Conservation (phyloP, 352 stramenopile genomes). For the Plasmopara viticola region DNA sequence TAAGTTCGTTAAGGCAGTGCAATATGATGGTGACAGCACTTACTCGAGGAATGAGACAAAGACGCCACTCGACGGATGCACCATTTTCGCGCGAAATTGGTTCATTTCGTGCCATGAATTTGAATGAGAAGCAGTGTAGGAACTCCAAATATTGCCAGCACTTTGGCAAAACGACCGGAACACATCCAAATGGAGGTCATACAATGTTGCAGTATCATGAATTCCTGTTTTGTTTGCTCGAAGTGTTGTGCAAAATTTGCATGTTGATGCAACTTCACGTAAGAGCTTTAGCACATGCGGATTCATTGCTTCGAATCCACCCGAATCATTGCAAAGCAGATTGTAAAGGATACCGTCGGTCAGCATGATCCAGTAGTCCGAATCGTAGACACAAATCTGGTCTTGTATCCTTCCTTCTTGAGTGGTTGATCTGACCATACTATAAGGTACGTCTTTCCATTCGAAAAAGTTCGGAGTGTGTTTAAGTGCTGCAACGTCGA, state of each 20-base stretch:
- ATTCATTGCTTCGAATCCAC: constrained; percentile 50
- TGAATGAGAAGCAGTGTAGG: constrained; percentile 10
- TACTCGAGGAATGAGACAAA: constrained; percentile 67
- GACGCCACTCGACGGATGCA: constrained; percentile 50
- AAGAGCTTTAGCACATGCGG: constrained; percentile 40
- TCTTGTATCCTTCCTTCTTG: background rate
- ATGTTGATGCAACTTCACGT: constrained; percentile 28
- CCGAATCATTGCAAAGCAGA: constrained; percentile 33
- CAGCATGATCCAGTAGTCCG: constrained; percentile 64
- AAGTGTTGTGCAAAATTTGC: constrained; percentile 32
- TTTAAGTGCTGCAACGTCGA: constrained; percentile 41
- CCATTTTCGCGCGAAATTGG: constrained; percentile 46
- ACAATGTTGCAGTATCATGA: constrained; percentile 28
- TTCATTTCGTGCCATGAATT: constrained; percentile 22
- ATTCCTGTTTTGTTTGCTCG: constrained; percentile 13
- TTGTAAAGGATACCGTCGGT: constrained; percentile 63
- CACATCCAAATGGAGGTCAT: constrained; percentile 57
- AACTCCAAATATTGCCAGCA: constrained; percentile 35
- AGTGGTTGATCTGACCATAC: constrained; percentile 6
- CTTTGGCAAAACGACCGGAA: constrained; percentile 60
- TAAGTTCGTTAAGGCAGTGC: too few relatives aligned
- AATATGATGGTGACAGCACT: constrained; percentile 7
- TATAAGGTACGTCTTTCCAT: constrained; percentile 18
- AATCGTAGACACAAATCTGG: constrained; percentile 8
- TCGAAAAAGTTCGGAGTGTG: constrained; percentile 15